Evolutionary conservation across 176 grass and related monocot species (phyloP).

Genomic region (Cenchrus americanus): DNA sequence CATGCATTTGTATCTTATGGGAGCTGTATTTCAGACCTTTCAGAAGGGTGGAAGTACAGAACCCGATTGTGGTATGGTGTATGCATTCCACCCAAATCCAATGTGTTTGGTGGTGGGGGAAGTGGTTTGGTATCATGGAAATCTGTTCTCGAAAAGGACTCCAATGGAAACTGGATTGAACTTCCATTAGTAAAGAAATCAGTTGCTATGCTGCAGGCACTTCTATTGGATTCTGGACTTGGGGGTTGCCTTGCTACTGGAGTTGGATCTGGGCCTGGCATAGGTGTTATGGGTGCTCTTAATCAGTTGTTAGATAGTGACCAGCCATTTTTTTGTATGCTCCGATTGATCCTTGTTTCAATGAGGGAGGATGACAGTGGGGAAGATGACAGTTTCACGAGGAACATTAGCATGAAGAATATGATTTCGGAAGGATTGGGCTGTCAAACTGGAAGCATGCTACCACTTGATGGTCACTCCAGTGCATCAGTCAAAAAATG

Average conservation of each 20-base stretch:
- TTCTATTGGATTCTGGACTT: conserved; percentile 95
- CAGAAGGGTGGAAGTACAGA: conserved; percentile 94
- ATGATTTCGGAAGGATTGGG: conserved; percentile 62
- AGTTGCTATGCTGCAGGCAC: conserved; percentile 85
- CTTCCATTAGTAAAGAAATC: conserved; percentile 96
- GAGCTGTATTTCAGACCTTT: conserved; percentile 79
- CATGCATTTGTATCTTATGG: conserved; percentile 98
- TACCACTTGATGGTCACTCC: conserved; percentile 60
- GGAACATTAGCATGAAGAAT: conserved; percentile 65
- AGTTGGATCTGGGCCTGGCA: conserved; percentile 92
- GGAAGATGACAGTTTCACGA: conserved; percentile 73
- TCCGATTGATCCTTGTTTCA: conserved; percentile 87
- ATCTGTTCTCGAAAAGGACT: conserved; percentile 77
- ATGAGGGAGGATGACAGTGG: conserved; percentile 97
- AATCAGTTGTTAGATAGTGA: conserved; percentile 98
- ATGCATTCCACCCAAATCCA: conserved; percentile 71
- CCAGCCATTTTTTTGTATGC: conserved; percentile 99
- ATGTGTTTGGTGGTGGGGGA: conserved; percentile 84
- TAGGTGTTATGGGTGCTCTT: conserved; percentile 85
- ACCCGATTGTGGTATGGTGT: conserved; percentile 97
- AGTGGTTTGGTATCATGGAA: conserved; percentile 80
- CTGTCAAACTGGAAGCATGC: conserved; percentile 53
- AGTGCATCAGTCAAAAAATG: conserved; percentile 65
- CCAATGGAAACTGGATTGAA: conserved; percentile 84
- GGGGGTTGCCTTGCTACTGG: conserved; percentile 80